Conservation (phyloP, 495 filamentous ascomycete genomes). For the Acidiella bohemica region DNA sequence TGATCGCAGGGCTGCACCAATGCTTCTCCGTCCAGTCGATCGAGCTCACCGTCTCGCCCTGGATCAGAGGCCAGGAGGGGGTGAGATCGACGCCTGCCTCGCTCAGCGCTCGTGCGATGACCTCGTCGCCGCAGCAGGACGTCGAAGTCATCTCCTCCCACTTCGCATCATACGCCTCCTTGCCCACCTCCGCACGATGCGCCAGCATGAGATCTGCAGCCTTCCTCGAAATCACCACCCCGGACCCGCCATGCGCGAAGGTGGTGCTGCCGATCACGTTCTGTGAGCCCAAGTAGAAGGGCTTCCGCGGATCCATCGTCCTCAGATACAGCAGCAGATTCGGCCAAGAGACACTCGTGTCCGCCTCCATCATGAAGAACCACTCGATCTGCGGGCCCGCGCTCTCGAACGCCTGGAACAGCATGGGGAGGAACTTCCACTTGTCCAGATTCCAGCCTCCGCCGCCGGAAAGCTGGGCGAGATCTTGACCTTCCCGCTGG, state of each 20-base stretch:
- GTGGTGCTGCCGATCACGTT: slow-evolving; percentile 15
- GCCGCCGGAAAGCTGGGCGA: slow-evolving; percentile 25
- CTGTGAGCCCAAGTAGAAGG: slow-evolving; percentile 18
- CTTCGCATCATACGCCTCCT: slow-evolving; percentile 32
- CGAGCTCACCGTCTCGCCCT: slow-evolving; percentile 40
- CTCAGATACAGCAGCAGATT: slow-evolving; percentile 19
- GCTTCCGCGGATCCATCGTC: slow-evolving; percentile 13
- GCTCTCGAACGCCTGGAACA: slow-evolving; percentile 32
- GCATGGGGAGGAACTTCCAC: slow-evolving; percentile 48
- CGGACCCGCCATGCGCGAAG: slow-evolving; percentile 22
- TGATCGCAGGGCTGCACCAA: slow-evolving; percentile 48
- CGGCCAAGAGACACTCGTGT: slow-evolving; percentile 19
- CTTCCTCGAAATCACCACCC: slow-evolving; percentile 13
- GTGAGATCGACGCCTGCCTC: slow-evolving; percentile 40
- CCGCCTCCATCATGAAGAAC: slow-evolving; percentile 22
- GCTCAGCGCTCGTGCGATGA: slow-evolving; percentile 45
- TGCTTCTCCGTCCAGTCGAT: slow-evolving; percentile 38
- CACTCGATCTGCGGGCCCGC: slow-evolving; percentile 18
- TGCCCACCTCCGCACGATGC: slow-evolving; percentile 2
- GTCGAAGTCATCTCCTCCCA: slow-evolving; percentile 41
- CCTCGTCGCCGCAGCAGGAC: slow-evolving; percentile 57
- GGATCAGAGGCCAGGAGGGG: slow-evolving; percentile 41
- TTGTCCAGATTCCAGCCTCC: slow-evolving; percentile 46
- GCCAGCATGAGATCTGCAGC: slow-evolving; percentile 9
- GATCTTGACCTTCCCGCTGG: slow-evolving; percentile 33